These are phyloP conservation scores for Entomortierella parvispora DNA, from an alignment of 192 early-diverging fungal species.

Conservation along the genomic window DNA sequence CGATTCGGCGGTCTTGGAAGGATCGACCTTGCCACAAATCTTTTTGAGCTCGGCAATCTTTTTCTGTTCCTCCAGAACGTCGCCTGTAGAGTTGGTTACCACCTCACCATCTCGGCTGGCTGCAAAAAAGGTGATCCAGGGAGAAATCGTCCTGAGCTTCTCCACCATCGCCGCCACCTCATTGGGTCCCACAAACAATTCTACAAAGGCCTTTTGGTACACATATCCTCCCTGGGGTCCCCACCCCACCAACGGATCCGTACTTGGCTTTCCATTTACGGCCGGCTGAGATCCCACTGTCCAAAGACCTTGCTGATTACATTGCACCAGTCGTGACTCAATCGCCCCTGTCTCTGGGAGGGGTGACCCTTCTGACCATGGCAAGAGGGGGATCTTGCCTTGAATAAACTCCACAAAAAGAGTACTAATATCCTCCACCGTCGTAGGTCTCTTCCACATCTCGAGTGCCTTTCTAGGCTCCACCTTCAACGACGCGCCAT, in stretches of 20 bases:
- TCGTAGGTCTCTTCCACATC: slow-evolving; percentile 74
- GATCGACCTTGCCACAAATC: slow-evolving; percentile 56
- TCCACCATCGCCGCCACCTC: slow-evolving; percentile 63
- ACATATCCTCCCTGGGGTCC: slow-evolving; percentile 86
- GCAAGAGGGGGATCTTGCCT: slow-evolving; percentile 68
- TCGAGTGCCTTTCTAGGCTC: slow-evolving; percentile 61
- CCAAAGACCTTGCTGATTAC: slow-evolving; percentile 76
- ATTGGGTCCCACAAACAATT: slow-evolving; percentile 78
- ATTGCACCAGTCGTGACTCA: slow-evolving; percentile 59
- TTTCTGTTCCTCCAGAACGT: slow-evolving; percentile 39
- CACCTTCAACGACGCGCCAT: slow-evolving; percentile 70
- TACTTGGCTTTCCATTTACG: slow-evolving; percentile 76
- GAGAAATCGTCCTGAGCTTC: slow-evolving; percentile 62
- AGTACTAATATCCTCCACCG: slow-evolving; percentile 62
- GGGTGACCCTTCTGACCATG: slow-evolving; percentile 75
- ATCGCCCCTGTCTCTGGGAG: slow-evolving; percentile 74
- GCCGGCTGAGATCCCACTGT: slow-evolving; percentile 88
- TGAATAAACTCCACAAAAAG: slow-evolving; percentile 76
- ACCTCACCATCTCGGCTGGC: slow-evolving; percentile 74
- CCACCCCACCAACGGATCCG: slow-evolving; percentile 81
- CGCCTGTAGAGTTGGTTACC: slow-evolving; percentile 27
- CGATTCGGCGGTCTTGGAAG: slow-evolving; percentile 41
- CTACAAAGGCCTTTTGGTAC: slow-evolving; percentile 89
- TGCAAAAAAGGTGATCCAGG: slow-evolving; percentile 89
- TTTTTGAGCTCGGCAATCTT: slow-evolving; percentile 59